Base-by-base conservation (phyloP, 305 asterid genomes). In the Plantago coronopus region DNA sequence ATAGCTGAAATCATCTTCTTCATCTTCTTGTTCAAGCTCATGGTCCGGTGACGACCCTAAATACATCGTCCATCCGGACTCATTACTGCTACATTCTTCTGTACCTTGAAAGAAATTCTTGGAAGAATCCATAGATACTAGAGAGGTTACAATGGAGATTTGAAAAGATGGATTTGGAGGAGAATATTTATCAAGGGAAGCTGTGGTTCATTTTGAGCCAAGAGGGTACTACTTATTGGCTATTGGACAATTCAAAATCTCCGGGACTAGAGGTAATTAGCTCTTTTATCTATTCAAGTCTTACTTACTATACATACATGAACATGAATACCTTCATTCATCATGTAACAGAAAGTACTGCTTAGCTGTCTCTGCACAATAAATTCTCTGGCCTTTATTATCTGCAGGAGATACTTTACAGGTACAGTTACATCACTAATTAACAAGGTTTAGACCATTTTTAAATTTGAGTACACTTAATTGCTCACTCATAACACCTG, bases 61-160 rank as follows among this genome's bases (percentile, higher is more conserved):
- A 34, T 91, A 91, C 74, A 62, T 73, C 1, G 98, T 91, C 98
- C 98, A 91, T 7, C 98, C 96, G 0, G 98, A 91, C 61, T 88
- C 98, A 46, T 69, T 88, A 81, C 96, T 91, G 88, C 88, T 83
- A 38, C 95, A 88, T 74, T 81, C 91, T 71, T 83, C 96, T 55
- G 45, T 55, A 42, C 58, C 87, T 67, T 80, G 73, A 54, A 59
- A 59, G 29, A 68, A 38, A 38, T 38, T 51, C 55, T 83, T 78
- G 14, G 91, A 77, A 64, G 83, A 71, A 58, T 88, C 94, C 96
- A 85, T 86, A 59, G 40, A 42, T 55, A 18, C 74, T 21, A 15
- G 20, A 17, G 27, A 61, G 55, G 66, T 51, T 15, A 46, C 61
- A 53, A 61, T 54, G 37, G 23, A 27, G 34, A 27, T 34, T 38